These are phyloP conservation scores for Colletotrichum gigasporum DNA, from an alignment of 2,329 filamentous ascomycete species.

Conservation along the genomic window DNA sequence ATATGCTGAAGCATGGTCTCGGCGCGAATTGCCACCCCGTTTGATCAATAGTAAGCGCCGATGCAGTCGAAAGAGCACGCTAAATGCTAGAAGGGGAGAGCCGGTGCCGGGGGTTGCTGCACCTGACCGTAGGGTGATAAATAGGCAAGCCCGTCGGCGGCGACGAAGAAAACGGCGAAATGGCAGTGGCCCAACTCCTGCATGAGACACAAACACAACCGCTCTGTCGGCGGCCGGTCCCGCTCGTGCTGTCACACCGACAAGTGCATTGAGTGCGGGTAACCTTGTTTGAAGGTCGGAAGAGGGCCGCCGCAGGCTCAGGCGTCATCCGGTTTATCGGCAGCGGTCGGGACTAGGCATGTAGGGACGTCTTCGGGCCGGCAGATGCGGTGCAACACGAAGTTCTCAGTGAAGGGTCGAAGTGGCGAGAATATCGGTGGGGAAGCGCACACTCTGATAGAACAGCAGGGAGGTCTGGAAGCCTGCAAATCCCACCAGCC, in stretches of 20 bases:
- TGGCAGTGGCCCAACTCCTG: not conserved
- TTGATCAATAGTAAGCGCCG: too few species aligned
- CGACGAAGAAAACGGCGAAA: too few species aligned
- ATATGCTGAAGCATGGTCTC: too few species aligned
- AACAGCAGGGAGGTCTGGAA: too few species aligned
- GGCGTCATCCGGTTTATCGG: not conserved
- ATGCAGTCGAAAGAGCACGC: too few species aligned
- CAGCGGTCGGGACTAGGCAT: not conserved
- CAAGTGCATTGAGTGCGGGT: not conserved
- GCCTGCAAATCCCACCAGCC: not conserved
- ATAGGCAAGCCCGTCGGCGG: not conserved
- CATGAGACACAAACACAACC: not conserved
- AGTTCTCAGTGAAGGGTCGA: not conserved
- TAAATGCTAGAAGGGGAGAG: not conserved
- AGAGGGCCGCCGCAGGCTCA: not conserved
- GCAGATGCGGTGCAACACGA: not conserved
- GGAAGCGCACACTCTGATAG: too few species aligned
- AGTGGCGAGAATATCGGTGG: too few species aligned
- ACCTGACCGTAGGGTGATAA: not conserved
- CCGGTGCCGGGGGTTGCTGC: not conserved
- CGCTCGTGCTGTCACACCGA: conserved; percentile 3
- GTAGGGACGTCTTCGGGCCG: not conserved
- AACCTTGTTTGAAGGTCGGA: conserved; percentile 1
- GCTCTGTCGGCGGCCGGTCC: not conserved
- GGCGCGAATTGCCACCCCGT: too few species aligned